Base-by-base conservation (phyloP, 805 yeast species). In the Blastobotrys mokoenaii region DNA sequence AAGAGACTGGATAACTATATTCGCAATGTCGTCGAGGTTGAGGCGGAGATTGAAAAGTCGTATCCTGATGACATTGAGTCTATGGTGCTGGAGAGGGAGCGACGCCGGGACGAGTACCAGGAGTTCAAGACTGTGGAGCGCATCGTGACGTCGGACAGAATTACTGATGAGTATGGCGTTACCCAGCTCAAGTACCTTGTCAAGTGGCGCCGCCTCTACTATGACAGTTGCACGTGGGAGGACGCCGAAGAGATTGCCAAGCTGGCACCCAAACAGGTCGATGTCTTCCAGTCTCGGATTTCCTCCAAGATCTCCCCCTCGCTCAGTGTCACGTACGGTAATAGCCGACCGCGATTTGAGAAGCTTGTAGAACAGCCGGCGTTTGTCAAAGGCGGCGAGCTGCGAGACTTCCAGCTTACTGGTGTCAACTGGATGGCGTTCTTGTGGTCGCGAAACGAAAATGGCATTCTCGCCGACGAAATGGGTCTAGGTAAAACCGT, bases 351-450 rank as follows among this genome's bases (percentile, higher is more conserved):
- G 2, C 71, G 81, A 44, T 93, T 93, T 63, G 96, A 87, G 63
- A 93, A 90, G 61, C 71, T 93, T 43, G 75, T 76, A 25, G 74
- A 73, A 44, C 99, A 93, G 66, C 99, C 99, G 1, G 72, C 80
- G 11, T 93, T 83, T 59, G 81, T 93, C 52, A 88, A 88, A 61
- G 81, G 83, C 58, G 96, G 97, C 42, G 93, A 84, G 62, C 73
- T 93, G 52, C 79, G 98, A 63, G 98, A 93, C 68, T 93, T 93
- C 76, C 99, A 93, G 70, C 74, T 93, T 63, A 93, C 98, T 0
- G 99, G 99, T 46, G 74, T 93, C 51, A 93, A 93, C 65, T 93
- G 99, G 99, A 93, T 93, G 98, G 98, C 98, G 0, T 93, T 90
- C 62, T 69, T 93, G 50, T 93, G 98, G 98, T 86, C 96, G 3